Evolutionary conservation across 805 yeast species (phyloP).

Genomic region (Nakazawaea laoshanensis): DNA sequence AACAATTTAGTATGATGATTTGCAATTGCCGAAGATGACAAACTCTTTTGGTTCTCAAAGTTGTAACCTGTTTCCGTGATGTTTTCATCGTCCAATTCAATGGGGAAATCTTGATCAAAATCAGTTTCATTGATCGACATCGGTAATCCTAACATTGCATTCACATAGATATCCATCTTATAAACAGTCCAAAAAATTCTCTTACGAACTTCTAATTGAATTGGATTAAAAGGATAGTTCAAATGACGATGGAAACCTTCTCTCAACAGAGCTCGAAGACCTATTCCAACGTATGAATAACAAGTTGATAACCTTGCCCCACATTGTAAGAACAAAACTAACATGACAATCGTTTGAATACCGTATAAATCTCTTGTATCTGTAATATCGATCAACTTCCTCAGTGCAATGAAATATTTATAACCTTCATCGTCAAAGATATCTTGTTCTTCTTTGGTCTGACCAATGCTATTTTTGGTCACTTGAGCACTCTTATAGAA

Average conservation of each 20-base stretch:
- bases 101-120: conserved; percentile 80
- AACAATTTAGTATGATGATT: conserved; percentile 77
- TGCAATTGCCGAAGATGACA: conserved; percentile 71
- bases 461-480: conserved; percentile 18
- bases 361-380: conserved; percentile 77
- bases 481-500: conserved; percentile 48
- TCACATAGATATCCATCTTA: conserved; percentile 85
- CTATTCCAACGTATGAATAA: conserved; percentile 85
- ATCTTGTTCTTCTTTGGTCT: conserved; percentile 14
- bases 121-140: conserved; percentile 68
- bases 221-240: conserved; percentile 55
- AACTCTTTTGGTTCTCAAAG: conserved; percentile 32
- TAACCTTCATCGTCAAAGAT: conserved; percentile 68
- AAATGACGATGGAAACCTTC: conserved; percentile 79
- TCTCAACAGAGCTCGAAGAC: conserved; percentile 70
- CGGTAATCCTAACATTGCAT: conserved; percentile 82
- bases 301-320: conserved; percentile 83
- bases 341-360: conserved; percentile 81
- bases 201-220: conserved; percentile 77
- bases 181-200: conserved; percentile 84
- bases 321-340: conserved; percentile 79
- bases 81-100: conserved; percentile 80
- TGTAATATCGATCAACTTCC: conserved; percentile 71
- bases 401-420: conserved; percentile 71
- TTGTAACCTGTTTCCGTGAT: conserved; percentile 58